These are phyloP conservation scores for Nemania sp. DNA, from an alignment of 2,329 filamentous ascomycete genomes.

Conservation along the genomic window DNA sequence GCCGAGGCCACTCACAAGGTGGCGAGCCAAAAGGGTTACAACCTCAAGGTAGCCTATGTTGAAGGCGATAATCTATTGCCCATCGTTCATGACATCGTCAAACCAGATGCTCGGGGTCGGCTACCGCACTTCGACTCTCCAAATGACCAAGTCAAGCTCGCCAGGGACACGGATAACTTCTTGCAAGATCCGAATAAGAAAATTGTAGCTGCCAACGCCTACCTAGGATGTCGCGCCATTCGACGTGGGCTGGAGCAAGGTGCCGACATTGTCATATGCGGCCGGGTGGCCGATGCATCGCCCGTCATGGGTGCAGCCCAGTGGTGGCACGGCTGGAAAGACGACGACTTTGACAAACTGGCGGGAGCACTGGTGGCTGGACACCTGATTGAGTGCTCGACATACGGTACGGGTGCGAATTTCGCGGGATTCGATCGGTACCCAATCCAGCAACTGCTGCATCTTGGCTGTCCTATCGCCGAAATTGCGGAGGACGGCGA, in stretches of 20 bases:
- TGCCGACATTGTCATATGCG: slow-evolving; percentile 55
- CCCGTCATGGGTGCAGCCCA: slow-evolving; percentile 60
- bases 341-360: slow-evolving; percentile 52
- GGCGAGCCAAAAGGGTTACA: slow-evolving; percentile 21
- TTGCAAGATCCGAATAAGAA: slow-evolving; percentile 39
- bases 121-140: slow-evolving; percentile 43
- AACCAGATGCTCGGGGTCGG: slow-evolving; percentile 22
- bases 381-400: slow-evolving; percentile 58
- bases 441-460: slow-evolving; percentile 40
- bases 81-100: slow-evolving; percentile 31
- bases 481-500: slow-evolving; percentile 43
- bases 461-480: slow-evolving; percentile 46
- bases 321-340: slow-evolving; percentile 59
- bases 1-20: slow-evolving; percentile 59
- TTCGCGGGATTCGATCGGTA: slow-evolving; percentile 55
- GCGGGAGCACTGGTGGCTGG: slow-evolving; percentile 56
- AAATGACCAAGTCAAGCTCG: slow-evolving; percentile 45
- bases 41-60: slow-evolving; percentile 38
- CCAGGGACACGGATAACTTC: slow-evolving; percentile 43
- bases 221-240: slow-evolving; percentile 56
- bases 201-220: slow-evolving; percentile 53
- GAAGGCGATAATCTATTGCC: slow-evolving; percentile 43
- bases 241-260: slow-evolving; percentile 47
- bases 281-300: slow-evolving; percentile 53
- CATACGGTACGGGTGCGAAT: slow-evolving; percentile 59